Percentiles rank a stretch among this genome's conserved stretches.
Evolutionary conservation across 1,139 yeast genomes (phyloP).

Genomic region (Protomyces lactucae-debilis): DNA sequence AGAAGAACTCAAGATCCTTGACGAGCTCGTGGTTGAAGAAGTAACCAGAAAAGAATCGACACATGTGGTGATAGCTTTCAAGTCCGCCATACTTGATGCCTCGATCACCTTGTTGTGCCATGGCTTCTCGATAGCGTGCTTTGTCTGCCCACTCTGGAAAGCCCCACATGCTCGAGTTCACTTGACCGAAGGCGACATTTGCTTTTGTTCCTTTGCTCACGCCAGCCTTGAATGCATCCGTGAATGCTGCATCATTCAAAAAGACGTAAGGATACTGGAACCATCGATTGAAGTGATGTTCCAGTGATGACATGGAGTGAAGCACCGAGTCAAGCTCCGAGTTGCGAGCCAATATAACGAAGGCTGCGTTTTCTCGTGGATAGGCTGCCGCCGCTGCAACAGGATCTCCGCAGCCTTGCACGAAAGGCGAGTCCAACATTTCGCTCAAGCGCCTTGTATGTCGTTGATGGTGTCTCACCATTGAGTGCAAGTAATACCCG

Average conservation of each 20-base stretch:
- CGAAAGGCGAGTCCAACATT: constrained; percentile 11
- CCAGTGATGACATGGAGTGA: constrained; percentile 64
- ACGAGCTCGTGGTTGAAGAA: constrained; percentile 70
- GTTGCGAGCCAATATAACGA: constrained; percentile 78
- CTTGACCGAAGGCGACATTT: constrained; percentile 58
- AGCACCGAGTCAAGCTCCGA: constrained; percentile 65
- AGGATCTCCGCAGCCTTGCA: constrained; percentile 28
- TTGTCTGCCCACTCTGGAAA: constrained; percentile 45
- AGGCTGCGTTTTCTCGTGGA: constrained; percentile 64
- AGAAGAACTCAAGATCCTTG: constrained; percentile 71
- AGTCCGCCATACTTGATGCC: constrained; percentile 75
- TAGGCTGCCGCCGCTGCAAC: constrained; percentile 22
- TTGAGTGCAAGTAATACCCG: no score
- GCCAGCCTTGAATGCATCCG: constrained; percentile 53
- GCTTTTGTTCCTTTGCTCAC: constrained; percentile 53
- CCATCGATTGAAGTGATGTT: constrained; percentile 86
- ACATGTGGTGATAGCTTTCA: constrained; percentile 66
- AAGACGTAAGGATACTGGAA: constrained; percentile 85
- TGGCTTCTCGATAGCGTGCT: constrained; percentile 48
- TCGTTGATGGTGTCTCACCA: no score
- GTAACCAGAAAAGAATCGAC: constrained; percentile 70
- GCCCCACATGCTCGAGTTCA: constrained; percentile 54
- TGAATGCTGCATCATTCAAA: constrained; percentile 70
- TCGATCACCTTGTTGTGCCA: constrained; percentile 70
- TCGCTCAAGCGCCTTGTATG: no score